Conservation (phyloP, 345 rosid genomes). For the Rhizophora mangle region DNA sequence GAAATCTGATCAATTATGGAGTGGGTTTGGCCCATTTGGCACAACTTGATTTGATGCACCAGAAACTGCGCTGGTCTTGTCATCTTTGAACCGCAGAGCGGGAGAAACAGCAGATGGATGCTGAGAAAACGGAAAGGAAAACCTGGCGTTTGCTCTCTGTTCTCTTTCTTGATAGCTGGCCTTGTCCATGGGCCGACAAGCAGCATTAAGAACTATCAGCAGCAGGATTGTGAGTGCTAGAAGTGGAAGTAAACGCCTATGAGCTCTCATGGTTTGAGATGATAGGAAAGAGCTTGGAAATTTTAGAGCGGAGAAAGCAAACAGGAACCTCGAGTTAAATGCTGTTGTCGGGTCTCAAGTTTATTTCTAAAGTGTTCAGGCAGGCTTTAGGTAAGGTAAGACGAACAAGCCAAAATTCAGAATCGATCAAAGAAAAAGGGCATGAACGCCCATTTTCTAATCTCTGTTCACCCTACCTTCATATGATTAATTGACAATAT, state of each 20-base stretch:
- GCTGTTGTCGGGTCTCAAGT: background rate
- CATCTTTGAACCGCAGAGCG: slow-evolving; percentile 1
- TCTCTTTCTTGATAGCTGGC: slow-evolving; percentile 13
- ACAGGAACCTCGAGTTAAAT: background rate
- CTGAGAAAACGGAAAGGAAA: slow-evolving; percentile 14
- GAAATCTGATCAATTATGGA: slow-evolving; percentile 41
- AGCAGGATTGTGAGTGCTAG: slow-evolving; percentile 22
- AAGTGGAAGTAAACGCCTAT: slow-evolving; percentile 13
- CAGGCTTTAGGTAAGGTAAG: background rate
- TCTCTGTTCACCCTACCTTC: background rate
- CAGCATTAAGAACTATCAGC: slow-evolving; percentile 20
- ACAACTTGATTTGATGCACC: slow-evolving; percentile 27
- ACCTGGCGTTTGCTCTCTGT: slow-evolving; percentile 1
- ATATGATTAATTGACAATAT: background rate
- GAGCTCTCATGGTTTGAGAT: slow-evolving; percentile 22
- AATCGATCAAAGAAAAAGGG: background rate
- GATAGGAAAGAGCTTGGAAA: background rate
- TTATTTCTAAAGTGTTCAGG: slow-evolving; percentile 12
- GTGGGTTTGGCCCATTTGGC: slow-evolving; percentile 60
- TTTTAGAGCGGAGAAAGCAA: background rate
- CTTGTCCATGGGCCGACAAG: slow-evolving; percentile 21
- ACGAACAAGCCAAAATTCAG: background rate
- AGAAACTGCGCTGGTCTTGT: slow-evolving; percentile 13
- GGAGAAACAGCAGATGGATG: slow-evolving; percentile 15
- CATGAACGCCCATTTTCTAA: slow-evolving; percentile 1